Evolutionary conservation across 2,329 filamentous ascomycete species (phyloP).

Genomic region (Colletotrichum limetticola): DNA sequence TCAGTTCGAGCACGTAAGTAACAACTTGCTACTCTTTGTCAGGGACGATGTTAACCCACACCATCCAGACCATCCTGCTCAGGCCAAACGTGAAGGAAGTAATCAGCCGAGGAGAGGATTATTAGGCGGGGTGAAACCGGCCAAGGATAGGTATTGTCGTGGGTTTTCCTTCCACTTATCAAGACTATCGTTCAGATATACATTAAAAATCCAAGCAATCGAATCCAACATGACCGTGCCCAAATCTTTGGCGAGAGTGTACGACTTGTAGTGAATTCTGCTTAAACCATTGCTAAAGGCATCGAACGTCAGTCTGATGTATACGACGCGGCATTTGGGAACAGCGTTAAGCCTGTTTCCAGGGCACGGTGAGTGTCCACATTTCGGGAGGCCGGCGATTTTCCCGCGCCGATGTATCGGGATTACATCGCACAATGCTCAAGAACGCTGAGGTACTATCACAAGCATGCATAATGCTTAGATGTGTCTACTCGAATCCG

Average conservation of each 20-base stretch:
- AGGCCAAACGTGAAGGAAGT: conserved; percentile 87
- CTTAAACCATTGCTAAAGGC: no score
- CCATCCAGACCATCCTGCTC: conserved; percentile 75
- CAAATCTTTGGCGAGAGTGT: neutral
- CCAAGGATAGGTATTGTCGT: conserved; percentile 13
- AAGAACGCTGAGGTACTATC: neutral
- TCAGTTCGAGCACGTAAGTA: conserved; percentile 91
- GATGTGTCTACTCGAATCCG: no score
- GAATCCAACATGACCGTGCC: neutral
- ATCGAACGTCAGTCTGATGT: no score
- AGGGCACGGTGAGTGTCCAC: no score
- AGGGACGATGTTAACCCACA: neutral
- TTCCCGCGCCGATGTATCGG: neutral
- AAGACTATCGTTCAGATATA: conserved; percentile 31
- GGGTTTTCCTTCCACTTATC: conserved; percentile 26
- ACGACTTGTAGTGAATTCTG: neutral
- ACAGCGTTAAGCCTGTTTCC: neutral
- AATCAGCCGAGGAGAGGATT: conserved; percentile 87
- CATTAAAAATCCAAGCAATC: conserved; percentile 18
- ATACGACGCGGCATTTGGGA: neutral
- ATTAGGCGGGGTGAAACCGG: conserved; percentile 57
- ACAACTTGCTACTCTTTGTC: neutral
- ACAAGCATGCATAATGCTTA: no score
- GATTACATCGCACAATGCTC: neutral
- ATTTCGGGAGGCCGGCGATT: no score